phyloP scores from a whole-genome alignment of 257 asterid species.

The Verbascum thapsus region DNA sequence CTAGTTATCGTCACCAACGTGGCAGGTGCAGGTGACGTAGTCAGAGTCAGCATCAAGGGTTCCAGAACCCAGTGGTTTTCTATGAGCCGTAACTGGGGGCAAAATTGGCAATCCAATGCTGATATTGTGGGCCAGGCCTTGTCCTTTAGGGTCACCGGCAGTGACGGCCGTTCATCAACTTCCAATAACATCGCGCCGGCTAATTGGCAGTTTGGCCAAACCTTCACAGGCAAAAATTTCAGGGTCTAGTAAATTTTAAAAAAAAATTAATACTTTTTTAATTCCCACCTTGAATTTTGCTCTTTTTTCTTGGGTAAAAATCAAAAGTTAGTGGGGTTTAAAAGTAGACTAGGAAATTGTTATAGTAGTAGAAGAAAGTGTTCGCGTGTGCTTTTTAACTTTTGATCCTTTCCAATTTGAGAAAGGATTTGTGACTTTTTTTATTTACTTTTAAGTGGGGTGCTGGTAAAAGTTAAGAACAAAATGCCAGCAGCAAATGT shows the following conservation, averaged over 20 bases:
- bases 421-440: neutral
- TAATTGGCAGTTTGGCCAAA: conserved; percentile 85
- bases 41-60: conserved; percentile 60
- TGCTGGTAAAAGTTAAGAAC: neutral
- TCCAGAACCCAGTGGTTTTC: conserved; percentile 57
- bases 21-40: conserved; percentile 77
- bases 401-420: neutral
- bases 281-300: conserved; percentile 23
- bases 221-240: conserved; percentile 68
- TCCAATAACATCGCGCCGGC: conserved; percentile 72
- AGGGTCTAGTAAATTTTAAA: conserved; percentile 35
- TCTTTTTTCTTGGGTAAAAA: conserved; percentile 21
- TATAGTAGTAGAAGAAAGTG: neutral
- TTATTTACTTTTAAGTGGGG: neutral
- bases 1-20: conserved; percentile 64
- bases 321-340: neutral
- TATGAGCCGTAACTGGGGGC: conserved; percentile 87
- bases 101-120: conserved; percentile 71
- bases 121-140: conserved; percentile 60
- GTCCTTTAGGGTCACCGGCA: conserved; percentile 66
- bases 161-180: conserved; percentile 72
- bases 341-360: conserved; percentile 20
- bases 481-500: neutral
- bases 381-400: neutral
- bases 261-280: neutral